phyloP scores from a whole-genome alignment of 2,329 filamentous ascomycete genomes.

The Cordyceps sp. region DNA sequence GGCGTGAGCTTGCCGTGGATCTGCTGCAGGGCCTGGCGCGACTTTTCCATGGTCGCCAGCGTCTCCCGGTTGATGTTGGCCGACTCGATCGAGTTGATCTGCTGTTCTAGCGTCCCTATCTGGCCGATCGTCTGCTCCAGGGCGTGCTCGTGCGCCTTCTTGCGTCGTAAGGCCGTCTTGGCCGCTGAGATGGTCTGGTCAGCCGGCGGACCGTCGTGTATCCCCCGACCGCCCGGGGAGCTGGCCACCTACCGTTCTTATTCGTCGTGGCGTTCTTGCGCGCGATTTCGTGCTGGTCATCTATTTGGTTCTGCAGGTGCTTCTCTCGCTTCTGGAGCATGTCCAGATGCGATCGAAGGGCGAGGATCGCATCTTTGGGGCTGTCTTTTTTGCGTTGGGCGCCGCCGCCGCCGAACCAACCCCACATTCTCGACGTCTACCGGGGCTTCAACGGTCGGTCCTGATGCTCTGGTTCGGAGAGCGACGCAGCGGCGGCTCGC shows the following conservation, averaged over 20 bases:
- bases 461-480: background rate
- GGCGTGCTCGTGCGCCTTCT: conserved; percentile 86
- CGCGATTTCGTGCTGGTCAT: conserved; percentile 77
- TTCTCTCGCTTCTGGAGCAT: conserved; percentile 96
- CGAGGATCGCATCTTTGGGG: conserved; percentile 91
- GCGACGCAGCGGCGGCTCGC: background rate
- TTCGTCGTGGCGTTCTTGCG: conserved; percentile 75
- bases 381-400: conserved; percentile 80
- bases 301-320: conserved; percentile 81
- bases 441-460: too few relatives aligned
- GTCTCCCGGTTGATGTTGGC: conserved; percentile 99
- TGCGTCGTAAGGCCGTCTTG: conserved; percentile 76
- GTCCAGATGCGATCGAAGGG: conserved; percentile 73
- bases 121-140: conserved; percentile 82
- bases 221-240: background rate
- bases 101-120: conserved; percentile 82
- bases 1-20: conserved; percentile 86
- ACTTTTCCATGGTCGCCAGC: conserved; percentile 81
- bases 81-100: conserved; percentile 93
- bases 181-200: conserved; percentile 43
- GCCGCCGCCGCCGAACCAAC: conserved; percentile 79
- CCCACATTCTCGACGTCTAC: conserved; percentile 54
- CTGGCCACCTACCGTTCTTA: conserved; percentile 60
- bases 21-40: conserved; percentile 75
- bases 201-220: too few relatives aligned